Base-by-base conservation (phyloP, 768 basidiomycete species). In the Lactarius quietus region DNA sequence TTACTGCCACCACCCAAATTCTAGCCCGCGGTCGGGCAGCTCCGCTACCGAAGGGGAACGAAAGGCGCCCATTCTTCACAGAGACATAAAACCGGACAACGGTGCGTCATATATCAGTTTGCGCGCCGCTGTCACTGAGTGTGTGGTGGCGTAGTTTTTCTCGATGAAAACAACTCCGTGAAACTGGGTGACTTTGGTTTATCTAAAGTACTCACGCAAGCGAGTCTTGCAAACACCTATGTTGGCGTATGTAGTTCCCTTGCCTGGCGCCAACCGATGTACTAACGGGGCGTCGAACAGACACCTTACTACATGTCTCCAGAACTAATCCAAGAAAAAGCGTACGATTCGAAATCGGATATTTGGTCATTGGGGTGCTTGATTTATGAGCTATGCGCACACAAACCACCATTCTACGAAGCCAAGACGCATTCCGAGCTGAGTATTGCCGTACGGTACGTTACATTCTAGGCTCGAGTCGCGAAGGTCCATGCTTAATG, bases 231-330 rank as follows among this genome's bases (percentile, higher is more conserved):
- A 23, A 93, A 88, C 69, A 99, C 97, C 38, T 99, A 98, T 65
- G 97, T 98, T 68, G 96, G 97, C 66, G 95, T 98, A 74, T 68
- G 92, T 80, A 5, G 18, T 8, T 60, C 43, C 26, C 39, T 31
- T 14, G 53, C 35, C 54, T 29, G 29, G 17, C 26, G 14, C 29
- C 41, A 29, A 31, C 28, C 7, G 3, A 31, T 38, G 23, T 56
- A 12, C 56, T 38, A 41, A 12, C 28, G n/a, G 39, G 28, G 26
- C 23, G 18, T n/a, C 6, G 17, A 45, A n/a, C 71, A 98, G 95
- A 99, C 97, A 3, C 97, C 97, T 3, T 95, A 98, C 74, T 98
- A 99, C 79, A 98, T 99, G 97, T 97, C 95, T 1, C 97, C 97
- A 0, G 96, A 99, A 75, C 83, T 98, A 38, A 93, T 98, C 85